These are phyloP conservation scores for Trichoderma endophyticum DNA, from an alignment of 2,329 filamentous ascomycete species.

Conservation along the genomic window DNA sequence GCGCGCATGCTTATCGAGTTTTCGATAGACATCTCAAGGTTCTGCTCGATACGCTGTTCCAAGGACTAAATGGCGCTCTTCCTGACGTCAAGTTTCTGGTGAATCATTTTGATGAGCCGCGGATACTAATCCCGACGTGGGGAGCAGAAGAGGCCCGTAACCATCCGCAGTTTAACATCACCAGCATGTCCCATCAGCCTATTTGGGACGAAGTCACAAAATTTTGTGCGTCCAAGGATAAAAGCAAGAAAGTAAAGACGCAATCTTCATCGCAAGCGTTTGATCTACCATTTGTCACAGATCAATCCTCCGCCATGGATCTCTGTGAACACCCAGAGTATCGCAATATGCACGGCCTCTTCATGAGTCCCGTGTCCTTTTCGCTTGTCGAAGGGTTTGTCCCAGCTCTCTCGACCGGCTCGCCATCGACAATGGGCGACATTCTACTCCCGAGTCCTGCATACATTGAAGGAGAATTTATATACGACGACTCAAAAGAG, in stretches of 20 bases:
- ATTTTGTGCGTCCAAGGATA: slow-evolving; percentile 25
- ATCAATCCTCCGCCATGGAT: slow-evolving; percentile 30
- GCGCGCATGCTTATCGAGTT: slow-evolving; percentile 32
- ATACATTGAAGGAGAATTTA: slow-evolving; percentile 43
- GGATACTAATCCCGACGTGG: slow-evolving; percentile 34
- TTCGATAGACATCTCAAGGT: slow-evolving; percentile 34
- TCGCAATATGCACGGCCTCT: slow-evolving; percentile 41
- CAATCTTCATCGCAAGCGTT: slow-evolving; percentile 21
- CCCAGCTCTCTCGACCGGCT: slow-evolving; percentile 46
- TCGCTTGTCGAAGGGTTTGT: slow-evolving; percentile 38
- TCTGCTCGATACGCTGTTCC: slow-evolving; percentile 33
- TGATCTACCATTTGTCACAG: slow-evolving; percentile 37
- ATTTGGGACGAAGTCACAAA: slow-evolving; percentile 34
- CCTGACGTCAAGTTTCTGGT: slow-evolving; percentile 43
- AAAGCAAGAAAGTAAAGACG: background rate
- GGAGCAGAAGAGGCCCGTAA: background rate
- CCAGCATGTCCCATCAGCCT: slow-evolving; percentile 28
- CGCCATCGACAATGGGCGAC: slow-evolving; percentile 47
- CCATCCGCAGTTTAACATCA: slow-evolving; percentile 22
- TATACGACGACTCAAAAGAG: slow-evolving; percentile 42
- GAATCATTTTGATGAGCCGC: slow-evolving; percentile 49
- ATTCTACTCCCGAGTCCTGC: slow-evolving; percentile 51
- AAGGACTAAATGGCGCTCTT: slow-evolving; percentile 25
- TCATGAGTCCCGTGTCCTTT: slow-evolving; percentile 44
- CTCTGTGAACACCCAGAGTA: slow-evolving; percentile 47